phyloP scores from a whole-genome alignment of 2,329 filamentous ascomycete genomes.

The Coleophoma eucalyptorum region DNA sequence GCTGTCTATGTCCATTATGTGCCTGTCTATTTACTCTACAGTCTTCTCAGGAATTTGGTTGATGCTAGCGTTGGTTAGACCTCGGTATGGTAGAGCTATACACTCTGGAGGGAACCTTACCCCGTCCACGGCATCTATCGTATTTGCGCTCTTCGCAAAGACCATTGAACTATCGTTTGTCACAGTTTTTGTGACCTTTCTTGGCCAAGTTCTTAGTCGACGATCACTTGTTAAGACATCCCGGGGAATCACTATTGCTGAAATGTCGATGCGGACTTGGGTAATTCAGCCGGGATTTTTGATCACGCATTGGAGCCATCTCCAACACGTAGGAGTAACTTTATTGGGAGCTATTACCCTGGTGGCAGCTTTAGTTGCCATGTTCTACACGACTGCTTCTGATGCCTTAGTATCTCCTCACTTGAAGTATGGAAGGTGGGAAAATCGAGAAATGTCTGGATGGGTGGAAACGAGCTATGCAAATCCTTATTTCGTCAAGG shows the following conservation, averaged over 20 bases:
- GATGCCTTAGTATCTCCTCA: constrained; percentile 73
- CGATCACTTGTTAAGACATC: constrained; percentile 58
- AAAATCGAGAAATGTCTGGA: constrained; percentile 46
- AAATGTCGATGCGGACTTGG: constrained; percentile 76
- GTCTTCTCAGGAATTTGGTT: constrained; percentile 64
- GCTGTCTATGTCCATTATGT: constrained; percentile 43
- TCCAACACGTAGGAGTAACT: constrained; percentile 60
- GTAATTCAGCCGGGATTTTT: constrained; percentile 69
- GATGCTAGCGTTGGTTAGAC: constrained; percentile 55
- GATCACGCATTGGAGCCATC: constrained; percentile 62
- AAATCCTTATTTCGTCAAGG: constrained; percentile 52
- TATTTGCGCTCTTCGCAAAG: constrained; percentile 70
- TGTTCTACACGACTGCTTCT: constrained; percentile 74
- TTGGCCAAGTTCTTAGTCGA: constrained; percentile 72
- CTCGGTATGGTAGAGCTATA: constrained; percentile 57
- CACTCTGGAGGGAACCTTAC: constrained; percentile 46
- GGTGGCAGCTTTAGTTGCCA: constrained; percentile 59
- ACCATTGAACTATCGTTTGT: constrained; percentile 76
- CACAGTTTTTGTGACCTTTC: constrained; percentile 69
- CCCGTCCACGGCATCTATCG: constrained; percentile 60
- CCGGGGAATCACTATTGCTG: constrained; percentile 67
- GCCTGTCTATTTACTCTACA: constrained; percentile 59
- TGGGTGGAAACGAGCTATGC: constrained; percentile 59
- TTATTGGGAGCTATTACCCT: constrained; percentile 62
- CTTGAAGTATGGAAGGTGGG: constrained; percentile 53